Conservation (phyloP, 148 eudicot species). For the Pharnaceum exiguum region DNA sequence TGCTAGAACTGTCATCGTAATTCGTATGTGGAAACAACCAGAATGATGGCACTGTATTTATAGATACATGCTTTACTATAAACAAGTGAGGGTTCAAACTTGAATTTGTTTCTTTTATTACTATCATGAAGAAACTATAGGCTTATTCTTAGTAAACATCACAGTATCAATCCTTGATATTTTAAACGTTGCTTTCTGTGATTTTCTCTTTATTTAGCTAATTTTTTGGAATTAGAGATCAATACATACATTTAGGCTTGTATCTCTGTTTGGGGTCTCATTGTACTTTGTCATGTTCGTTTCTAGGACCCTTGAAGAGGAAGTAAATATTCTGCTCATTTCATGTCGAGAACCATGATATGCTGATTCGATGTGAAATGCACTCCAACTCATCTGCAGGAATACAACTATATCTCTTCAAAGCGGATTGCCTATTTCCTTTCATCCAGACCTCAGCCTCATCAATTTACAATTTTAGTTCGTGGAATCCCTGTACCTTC, state of each 20-base stretch:
- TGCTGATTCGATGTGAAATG: constrained; percentile 1
- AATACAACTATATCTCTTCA: constrained; percentile 35
- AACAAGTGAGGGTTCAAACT: not conserved
- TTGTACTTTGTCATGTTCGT: not conserved
- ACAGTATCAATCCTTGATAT: not conserved
- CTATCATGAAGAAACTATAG: not conserved
- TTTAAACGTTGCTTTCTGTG: not conserved
- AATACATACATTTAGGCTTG: not conserved
- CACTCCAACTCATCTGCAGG: constrained; percentile 26
- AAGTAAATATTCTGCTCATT: not conserved
- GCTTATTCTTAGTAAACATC: not conserved
- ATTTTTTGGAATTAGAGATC: not conserved
- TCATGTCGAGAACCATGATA: constrained; percentile 7
- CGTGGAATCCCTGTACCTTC: constrained; percentile 41
- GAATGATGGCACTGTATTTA: not conserved
- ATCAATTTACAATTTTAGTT: constrained; percentile 42
- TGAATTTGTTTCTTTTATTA: not conserved
- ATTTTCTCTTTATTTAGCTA: not conserved
- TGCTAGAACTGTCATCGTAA: no score
- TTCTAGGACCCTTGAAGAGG: constrained; percentile 2
- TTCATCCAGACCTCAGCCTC: constrained; percentile 40
- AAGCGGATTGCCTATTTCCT: constrained; percentile 39
- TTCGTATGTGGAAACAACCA: no score
- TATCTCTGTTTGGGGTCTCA: not conserved
- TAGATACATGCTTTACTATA: not conserved